These are phyloP conservation scores for Lipomyces yamanashiensis DNA, from an alignment of 805 yeast species.

Conservation along the genomic window DNA sequence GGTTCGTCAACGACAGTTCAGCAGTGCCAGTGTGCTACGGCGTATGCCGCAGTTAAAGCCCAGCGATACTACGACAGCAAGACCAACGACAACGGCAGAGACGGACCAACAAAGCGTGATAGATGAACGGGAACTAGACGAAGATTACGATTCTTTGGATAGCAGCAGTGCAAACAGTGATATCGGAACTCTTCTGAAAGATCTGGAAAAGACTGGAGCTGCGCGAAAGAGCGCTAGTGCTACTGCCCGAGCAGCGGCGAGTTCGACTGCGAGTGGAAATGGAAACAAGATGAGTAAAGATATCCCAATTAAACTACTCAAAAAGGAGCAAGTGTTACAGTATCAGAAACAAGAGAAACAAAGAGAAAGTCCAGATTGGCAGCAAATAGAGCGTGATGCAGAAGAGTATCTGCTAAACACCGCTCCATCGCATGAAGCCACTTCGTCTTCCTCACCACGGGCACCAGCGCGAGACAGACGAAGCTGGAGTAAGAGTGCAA, in stretches of 20 bases:
- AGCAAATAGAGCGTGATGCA: constrained; percentile 1
- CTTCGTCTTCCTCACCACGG: not conserved
- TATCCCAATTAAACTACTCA: not conserved
- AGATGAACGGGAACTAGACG: not conserved
- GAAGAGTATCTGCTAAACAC: constrained; percentile 3
- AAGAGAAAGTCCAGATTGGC: not conserved
- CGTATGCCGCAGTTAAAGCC: not conserved
- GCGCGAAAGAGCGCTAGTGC: not conserved
- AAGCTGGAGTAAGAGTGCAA: constrained; percentile 19
- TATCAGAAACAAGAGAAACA: not conserved
- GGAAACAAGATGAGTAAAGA: not conserved
- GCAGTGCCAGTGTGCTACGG: not conserved
- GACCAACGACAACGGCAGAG: not conserved
- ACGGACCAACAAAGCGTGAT: not conserved
- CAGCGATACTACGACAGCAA: not conserved
- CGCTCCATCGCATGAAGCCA: not conserved
- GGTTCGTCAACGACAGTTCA: not conserved
- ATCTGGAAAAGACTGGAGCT: not conserved
- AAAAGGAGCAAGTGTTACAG: not conserved
- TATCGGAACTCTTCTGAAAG: no score
- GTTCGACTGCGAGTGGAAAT: not conserved
- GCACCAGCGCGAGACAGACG: not conserved
- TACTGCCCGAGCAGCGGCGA: not conserved
- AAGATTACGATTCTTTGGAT: not conserved
- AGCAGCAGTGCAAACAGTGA: no score